phyloP scores from a whole-genome alignment of 768 basidiomycete genomes.

The Auriscalpium orientale region DNA sequence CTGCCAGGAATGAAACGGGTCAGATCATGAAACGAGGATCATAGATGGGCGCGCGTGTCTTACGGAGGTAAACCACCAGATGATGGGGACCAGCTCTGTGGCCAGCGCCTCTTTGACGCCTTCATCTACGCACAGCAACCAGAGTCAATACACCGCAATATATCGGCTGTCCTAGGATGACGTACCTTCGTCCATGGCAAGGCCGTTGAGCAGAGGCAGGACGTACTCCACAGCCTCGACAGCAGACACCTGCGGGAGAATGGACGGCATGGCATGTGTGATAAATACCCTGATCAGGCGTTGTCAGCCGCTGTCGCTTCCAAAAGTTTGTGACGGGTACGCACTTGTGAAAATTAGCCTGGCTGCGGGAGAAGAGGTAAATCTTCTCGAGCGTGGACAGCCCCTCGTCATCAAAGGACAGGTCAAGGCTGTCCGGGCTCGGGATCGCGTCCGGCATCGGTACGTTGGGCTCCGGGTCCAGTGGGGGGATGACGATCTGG shows the following conservation, averaged over 20 bases:
- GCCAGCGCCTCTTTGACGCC: conserved; percentile 83
- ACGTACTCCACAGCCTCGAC: conserved; percentile 91
- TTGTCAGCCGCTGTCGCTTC: not conserved
- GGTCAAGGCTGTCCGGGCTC: conserved; percentile 26
- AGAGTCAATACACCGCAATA: not conserved
- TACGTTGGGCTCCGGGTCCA: conserved; percentile 19
- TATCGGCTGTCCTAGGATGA: conserved; percentile 1
- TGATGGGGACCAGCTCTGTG: conserved; percentile 65
- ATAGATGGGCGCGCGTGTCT: not conserved
- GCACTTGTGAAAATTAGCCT: conserved; percentile 51
- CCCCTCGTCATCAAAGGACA: conserved; percentile 66
- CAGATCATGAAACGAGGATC: not conserved
- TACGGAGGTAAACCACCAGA: conserved; percentile 84
- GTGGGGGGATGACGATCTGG: not conserved
- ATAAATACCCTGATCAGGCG: conserved; percentile 61
- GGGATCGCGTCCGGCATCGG: conserved; percentile 21
- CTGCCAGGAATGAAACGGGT: conserved; percentile 27
- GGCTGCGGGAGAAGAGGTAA: conserved; percentile 81
- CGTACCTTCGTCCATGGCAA: conserved; percentile 83
- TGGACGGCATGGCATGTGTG: conserved; percentile 45
- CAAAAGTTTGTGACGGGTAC: conserved; percentile 17
- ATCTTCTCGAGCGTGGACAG: conserved; percentile 85
- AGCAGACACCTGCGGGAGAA: conserved; percentile 53
- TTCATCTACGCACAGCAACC: conserved; percentile 48
- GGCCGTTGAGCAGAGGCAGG: conserved; percentile 75